Evolutionary conservation across 495 filamentous ascomycete species (phyloP).

Genomic region (Neurospora terricola): DNA sequence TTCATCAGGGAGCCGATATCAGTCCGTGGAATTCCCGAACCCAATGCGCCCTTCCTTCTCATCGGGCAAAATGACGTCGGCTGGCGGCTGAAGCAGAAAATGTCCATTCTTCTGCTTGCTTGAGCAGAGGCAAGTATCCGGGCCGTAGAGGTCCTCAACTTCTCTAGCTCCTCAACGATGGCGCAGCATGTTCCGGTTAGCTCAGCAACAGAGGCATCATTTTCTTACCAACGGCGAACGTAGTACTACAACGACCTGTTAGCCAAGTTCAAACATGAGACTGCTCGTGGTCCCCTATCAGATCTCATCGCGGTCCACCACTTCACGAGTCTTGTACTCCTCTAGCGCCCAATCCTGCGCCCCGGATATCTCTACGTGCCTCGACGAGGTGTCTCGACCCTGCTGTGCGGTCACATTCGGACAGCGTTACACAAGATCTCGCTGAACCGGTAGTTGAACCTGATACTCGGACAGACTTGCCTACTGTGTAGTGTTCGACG

Average conservation of each 20-base stretch:
- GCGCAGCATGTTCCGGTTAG: background rate
- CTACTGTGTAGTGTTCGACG: background rate
- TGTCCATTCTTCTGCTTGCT: background rate
- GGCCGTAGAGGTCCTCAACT: background rate
- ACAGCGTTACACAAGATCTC: background rate
- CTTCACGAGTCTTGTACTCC: background rate
- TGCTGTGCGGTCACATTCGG: background rate
- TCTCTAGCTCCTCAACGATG: background rate
- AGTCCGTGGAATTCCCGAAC: background rate
- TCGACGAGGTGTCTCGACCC: background rate
- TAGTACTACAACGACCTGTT: background rate
- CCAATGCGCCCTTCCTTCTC: background rate
- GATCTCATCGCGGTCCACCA: background rate
- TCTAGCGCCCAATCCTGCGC: background rate
- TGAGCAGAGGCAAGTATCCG: background rate
- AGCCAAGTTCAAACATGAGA: background rate
- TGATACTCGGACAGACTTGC: background rate
- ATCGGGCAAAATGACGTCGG: background rate
- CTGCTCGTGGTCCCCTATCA: background rate
- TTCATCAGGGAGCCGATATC: background rate
- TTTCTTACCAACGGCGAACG: background rate
- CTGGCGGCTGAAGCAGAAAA: background rate
- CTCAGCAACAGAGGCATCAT: background rate
- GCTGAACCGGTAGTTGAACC: background rate
- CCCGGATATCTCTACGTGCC: background rate